Conservation (phyloP, 1,284 basidiomycete species). For the Ceratobasidium theobromae region DNA sequence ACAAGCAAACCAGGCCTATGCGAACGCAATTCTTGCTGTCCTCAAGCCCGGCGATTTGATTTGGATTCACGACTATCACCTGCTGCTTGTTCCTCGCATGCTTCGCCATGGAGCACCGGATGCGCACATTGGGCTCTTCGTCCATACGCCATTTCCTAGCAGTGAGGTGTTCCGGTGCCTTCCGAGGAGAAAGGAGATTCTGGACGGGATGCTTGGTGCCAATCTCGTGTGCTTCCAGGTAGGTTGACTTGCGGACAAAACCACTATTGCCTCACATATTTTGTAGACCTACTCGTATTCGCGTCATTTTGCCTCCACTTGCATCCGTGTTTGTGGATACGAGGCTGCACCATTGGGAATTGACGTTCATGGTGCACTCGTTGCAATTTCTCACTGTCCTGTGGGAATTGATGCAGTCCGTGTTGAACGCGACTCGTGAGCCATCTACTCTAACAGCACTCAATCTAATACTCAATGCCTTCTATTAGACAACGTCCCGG, state of each 20-base stretch:
- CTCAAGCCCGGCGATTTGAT: constrained; percentile 89
- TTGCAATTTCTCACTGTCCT: constrained; percentile 86
- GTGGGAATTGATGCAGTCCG: constrained; percentile 97
- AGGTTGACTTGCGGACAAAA: constrained; percentile 31
- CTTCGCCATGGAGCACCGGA: constrained; percentile 66
- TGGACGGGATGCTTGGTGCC: constrained; percentile 97
- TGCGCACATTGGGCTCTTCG: constrained; percentile 86
- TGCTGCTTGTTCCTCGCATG: constrained; percentile 58
- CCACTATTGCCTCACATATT: neutral
- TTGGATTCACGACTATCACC: constrained; percentile 73
- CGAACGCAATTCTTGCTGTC: constrained; percentile 69
- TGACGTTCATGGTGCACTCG: constrained; percentile 86
- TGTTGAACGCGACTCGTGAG: constrained; percentile 78
- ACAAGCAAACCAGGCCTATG: constrained; percentile 85
- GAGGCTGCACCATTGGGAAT: constrained; percentile 85
- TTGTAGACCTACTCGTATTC: constrained; percentile 90
- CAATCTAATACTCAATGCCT: constrained; percentile 11
- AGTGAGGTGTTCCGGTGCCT: constrained; percentile 95
- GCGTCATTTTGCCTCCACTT: constrained; percentile 92
- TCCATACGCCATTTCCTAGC: constrained; percentile 97
- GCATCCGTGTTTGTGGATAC: constrained; percentile 94
- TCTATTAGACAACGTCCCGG: constrained; percentile 65
- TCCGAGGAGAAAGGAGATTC: constrained; percentile 86
- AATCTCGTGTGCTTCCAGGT: constrained; percentile 96
- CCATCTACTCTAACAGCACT: constrained; percentile 36